Base-by-base conservation (phyloP, 148 eudicot genomes). In the Fagopyrum esculentum region DNA sequence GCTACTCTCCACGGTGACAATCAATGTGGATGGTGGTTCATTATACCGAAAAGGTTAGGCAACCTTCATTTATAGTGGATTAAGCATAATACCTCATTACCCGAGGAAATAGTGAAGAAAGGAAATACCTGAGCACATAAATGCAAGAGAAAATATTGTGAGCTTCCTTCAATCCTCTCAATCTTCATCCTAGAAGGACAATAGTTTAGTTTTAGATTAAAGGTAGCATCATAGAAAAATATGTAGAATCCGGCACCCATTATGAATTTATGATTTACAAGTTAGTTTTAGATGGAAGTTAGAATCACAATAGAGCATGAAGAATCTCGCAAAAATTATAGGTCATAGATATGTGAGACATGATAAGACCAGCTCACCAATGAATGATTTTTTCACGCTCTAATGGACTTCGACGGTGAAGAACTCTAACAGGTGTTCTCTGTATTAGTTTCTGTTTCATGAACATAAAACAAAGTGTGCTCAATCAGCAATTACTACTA, bases 341-440 rank as follows among this genome's bases (percentile, higher is more conserved):
- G 13, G 40, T 43, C 16, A 9, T 2, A 35, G n/a, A 6, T 2
- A 35, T 1, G 40, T 35, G 40, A 35, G 3, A 35, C 40, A 2
- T 35, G 40, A 63, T 29, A 4, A 15, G n/a, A 68, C 50, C 63
- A 73, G 64, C 86, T 57, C 82, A 92, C 98, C 94, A 92, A 77
- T 95, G 97, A 76, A 95, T 90, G 77, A 84, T 85, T 85, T 85
- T 95, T 84, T 89, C 91, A 76, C 99, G 96, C 79, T 80, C 97
- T 73, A 95, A 81, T 68, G 99, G 98, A 81, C 99, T 95, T 81
- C 99, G 88, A 69, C 98, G 98, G 78, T 95, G 99, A 73, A 95
- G 94, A 78, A 95, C 99, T 83, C 99, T 88, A 73, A 95, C 80
- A 2, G 99, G 99, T 10, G 99, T 95, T 77, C 87, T 89, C 86